phyloP scores from a whole-genome alignment of 805 yeast genomes.

The Monosporozyma aquatica region DNA sequence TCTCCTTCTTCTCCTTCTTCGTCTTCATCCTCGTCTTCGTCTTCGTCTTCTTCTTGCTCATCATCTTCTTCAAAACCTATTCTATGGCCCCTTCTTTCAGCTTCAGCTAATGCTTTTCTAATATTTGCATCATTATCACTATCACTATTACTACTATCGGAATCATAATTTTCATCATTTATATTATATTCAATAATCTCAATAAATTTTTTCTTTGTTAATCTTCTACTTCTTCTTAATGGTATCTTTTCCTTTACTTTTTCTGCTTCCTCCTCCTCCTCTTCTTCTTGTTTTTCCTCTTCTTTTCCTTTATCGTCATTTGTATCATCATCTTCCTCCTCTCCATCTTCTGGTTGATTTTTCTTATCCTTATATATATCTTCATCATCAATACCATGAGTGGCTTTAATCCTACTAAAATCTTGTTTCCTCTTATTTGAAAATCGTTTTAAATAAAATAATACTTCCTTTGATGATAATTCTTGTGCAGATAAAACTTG shows the following conservation, averaged over 20 bases:
- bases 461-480: conserved; percentile 38
- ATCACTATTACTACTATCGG: conserved; percentile 4
- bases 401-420: conserved; percentile 21
- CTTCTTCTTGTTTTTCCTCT: conserved; percentile 5
- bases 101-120: too few species aligned
- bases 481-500: conserved; percentile 38
- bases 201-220: conserved; percentile 5
- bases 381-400: conserved; percentile 27
- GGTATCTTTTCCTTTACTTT: conserved; percentile 4
- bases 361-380: conserved; percentile 19
- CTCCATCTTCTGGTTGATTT: conserved; percentile 10
- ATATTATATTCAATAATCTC: conserved; percentile 6
- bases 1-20: conserved; percentile 7
- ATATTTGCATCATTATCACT: conserved; percentile 4
- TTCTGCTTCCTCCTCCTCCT: background rate
- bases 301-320: conserved; percentile 6
- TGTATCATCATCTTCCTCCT: conserved; percentile 3
- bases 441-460: conserved; percentile 29
- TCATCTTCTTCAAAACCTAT: too few species aligned
- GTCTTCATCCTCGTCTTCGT: too few species aligned
- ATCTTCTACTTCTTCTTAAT: conserved; percentile 3
- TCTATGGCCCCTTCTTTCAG: too few species aligned
- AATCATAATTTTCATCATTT: conserved; percentile 3
- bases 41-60: too few species aligned
- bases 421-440: conserved; percentile 24